phyloP scores from a whole-genome alignment of 257 asterid species.

The Lycium barbarum region DNA sequence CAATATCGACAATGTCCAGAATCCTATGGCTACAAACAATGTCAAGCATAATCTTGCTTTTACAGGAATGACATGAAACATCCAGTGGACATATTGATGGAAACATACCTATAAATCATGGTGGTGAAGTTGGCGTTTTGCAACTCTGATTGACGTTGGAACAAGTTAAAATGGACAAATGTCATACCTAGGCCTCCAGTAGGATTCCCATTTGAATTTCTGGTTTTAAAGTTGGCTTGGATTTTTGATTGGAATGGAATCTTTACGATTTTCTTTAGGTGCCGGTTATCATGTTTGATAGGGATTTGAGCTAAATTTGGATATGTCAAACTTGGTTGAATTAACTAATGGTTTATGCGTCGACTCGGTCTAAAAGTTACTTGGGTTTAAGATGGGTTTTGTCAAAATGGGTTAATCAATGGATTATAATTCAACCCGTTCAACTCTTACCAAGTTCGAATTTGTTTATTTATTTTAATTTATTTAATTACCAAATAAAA shows the following conservation, averaged over 20 bases:
- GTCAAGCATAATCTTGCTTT: background rate
- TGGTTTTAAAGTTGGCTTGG: background rate
- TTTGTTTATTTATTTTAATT: too few relatives aligned
- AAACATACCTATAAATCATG: background rate
- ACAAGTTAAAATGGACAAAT: conserved; percentile 11
- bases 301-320: too few relatives aligned
- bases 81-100: background rate
- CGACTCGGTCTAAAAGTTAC: too few relatives aligned
- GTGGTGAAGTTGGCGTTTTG: conserved; percentile 4
- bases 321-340: too few relatives aligned
- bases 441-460: too few relatives aligned
- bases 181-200: background rate
- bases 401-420: too few relatives aligned
- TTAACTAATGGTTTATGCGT: too few relatives aligned
- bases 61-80: background rate
- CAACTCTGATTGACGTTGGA: background rate
- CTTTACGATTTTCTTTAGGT: background rate
- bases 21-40: background rate
- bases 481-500: too few relatives aligned
- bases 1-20: background rate
- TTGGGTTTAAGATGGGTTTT: too few relatives aligned
- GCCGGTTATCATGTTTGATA: background rate
- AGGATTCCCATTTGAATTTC: background rate
- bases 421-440: too few relatives aligned
- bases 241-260: background rate